Evolutionary conservation across 768 basidiomycete genomes (phyloP).

Genomic region (Russula earlei): DNA sequence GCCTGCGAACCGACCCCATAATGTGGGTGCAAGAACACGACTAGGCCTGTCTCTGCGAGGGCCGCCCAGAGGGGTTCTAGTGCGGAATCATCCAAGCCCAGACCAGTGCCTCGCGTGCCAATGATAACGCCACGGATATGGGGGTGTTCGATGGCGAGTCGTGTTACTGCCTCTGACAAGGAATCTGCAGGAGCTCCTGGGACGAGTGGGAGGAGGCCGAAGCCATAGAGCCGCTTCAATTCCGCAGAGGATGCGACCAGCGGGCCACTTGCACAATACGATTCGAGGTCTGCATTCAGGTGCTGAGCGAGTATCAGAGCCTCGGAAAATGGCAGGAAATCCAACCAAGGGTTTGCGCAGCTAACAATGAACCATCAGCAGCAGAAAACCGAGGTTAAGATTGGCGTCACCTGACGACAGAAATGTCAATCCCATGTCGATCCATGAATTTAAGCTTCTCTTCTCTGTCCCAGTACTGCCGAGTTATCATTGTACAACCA

Average conservation of each 20-base stretch:
- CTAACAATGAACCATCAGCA: conserved; percentile 31
- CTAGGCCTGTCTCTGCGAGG: conserved; percentile 55
- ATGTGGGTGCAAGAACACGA: conserved; percentile 81
- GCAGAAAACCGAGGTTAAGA: neutral
- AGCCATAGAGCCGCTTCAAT: conserved; percentile 67
- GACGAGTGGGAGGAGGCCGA: conserved; percentile 79
- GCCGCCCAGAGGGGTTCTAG: conserved; percentile 81
- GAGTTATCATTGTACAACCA: neutral
- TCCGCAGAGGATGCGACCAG: conserved; percentile 26
- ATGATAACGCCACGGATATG: conserved; percentile 74
- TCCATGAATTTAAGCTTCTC: conserved; percentile 85
- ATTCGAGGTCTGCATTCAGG: conserved; percentile 69
- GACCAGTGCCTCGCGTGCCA: conserved; percentile 70
- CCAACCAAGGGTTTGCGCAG: conserved; percentile 87
- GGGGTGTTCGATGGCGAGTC: conserved; percentile 47
- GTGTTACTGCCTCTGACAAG: conserved; percentile 55
- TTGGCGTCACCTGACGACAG: conserved; percentile 54
- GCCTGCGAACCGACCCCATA: conserved; percentile 68
- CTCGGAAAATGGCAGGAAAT: conserved; percentile 64
- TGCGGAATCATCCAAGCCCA: conserved; percentile 68
- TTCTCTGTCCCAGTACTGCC: conserved; percentile 63
- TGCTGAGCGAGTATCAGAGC: conserved; percentile 59
- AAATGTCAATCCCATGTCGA: conserved; percentile 68
- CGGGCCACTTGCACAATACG: conserved; percentile 66
- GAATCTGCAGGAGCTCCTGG: conserved; percentile 45